Evolutionary conservation across 2,329 filamentous ascomycete species (phyloP), one percentile per base, ranked within the genome.

Genomic region (Calonectria naviculata): DNA sequence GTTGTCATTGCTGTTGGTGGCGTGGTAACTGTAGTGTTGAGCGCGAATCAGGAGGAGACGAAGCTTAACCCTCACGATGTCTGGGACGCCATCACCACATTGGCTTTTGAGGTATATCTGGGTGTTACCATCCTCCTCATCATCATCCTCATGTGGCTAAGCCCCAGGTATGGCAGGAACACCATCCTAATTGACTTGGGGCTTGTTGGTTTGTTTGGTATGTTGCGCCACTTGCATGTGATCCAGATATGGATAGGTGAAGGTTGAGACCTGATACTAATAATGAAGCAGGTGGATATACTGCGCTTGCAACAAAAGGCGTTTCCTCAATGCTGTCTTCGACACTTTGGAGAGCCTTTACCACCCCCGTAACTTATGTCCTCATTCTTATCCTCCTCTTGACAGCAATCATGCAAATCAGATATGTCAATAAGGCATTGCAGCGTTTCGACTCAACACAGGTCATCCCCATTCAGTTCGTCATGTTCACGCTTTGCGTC

Each of bases 401-500:
- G 54, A 98, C 96, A 1, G 97, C 97, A 8, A 87, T 99, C 71
- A 95, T 98, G 93, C 97, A 99, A 84, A 96, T 99, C 77, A 96
- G 95, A 80, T 99, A 98, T 81, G 90, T 99, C 81, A 99, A 98
- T 85, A 94, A 89, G 75, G 88, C 89, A 1, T 87, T 99, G 64
- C 95, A 98, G 81, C 92, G 94, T 56, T 99, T 98, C 85, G 95
- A 98, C 82, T 98, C 97, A 8, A 99, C 97, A 0, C 95, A 98
- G 81, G 97, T 99, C 76, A 99, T 99, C 73, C 97, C 97, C 0
- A 97, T 97, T 17, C 97, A 99, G 80, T 99, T 99, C 78, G 97
- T 99, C 61, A 90, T 97, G 73, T 99, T 99, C 82, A 99, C 97
- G 0, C 88, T 99, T 9, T 97, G 94, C 7, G 97, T 98, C 73